Evolutionary conservation across 441 rosid genomes (phyloP), one percentile per base, ranked within the genome.

Genomic region (Macaranga tanarius): DNA sequence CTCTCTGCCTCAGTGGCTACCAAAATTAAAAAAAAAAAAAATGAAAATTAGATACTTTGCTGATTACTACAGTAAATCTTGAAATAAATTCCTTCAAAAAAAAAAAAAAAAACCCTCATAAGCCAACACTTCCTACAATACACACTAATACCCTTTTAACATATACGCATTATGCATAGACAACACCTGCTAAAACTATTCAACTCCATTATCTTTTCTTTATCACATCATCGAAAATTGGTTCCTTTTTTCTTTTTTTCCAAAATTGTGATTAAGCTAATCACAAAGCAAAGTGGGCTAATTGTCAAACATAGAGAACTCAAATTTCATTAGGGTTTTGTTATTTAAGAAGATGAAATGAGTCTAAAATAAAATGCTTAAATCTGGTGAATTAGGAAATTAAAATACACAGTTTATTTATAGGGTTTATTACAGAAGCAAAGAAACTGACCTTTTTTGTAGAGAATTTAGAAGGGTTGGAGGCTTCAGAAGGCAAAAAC

Each of bases 401-500:
- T 9, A 40, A 13, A 26, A 10, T 26, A 51, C 23, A 51, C 10
- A 1, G 26, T 20, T 48, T 11, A 28, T 5, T 40, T 31, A 9
- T 23, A 11, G 26, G 38, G 7, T 44, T 55, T 62, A 22, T 40
- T 25, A 61, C 5, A 23, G 2, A 54, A 69, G 12, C 16, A 69
- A 40, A 10, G 6, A n/a, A 17, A 31, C 76, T 48, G 74, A 85
- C 93, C 92, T 80, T 86, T 52, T 65, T 83, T 48, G 81, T 54
- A 50, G 81, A 66, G 42, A 66, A 19, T 54, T 82, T 87, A 10
- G 92, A 66, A 28, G 86, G 70, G 8, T 69, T 78, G 0, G 83
- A 71, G 31, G 77, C 77, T 55, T 87, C 89, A 0, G 85, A 82
- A 61, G 94, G 90, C 69, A 95, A 76, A 68, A 93, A 91, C 22